Conservation (phyloP, 2,329 filamentous ascomycete species). For the Cadophora gregata region DNA sequence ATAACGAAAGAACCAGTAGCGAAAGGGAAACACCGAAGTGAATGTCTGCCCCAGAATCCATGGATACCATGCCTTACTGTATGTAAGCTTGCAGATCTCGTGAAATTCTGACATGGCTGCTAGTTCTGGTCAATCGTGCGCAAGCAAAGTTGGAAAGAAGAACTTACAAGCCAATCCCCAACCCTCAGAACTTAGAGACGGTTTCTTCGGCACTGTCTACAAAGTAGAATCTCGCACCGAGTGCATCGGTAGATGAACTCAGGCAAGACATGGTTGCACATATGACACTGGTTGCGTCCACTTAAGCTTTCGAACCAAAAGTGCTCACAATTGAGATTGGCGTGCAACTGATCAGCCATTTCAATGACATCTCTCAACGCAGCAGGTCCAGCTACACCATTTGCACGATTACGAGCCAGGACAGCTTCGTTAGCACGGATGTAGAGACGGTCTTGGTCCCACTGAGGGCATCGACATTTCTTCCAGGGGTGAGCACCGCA, state of each 20-base stretch:
- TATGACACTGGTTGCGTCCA: constrained; percentile 48
- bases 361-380: not conserved
- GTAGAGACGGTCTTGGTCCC: constrained; percentile 45
- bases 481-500: constrained; percentile 44
- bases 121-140: too few relatives aligned
- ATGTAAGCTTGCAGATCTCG: too few relatives aligned
- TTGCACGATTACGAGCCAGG: not conserved
- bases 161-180: too few relatives aligned
- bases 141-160: too few relatives aligned
- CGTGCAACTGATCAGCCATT: constrained; percentile 35
- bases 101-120: too few relatives aligned
- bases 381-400: constrained; percentile 1
- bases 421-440: constrained; percentile 44
- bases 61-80: too few relatives aligned
- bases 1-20: too few relatives aligned
- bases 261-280: constrained; percentile 48
- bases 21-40: too few relatives aligned
- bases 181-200: not conserved
- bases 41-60: too few relatives aligned
- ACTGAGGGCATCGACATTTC: constrained; percentile 46
- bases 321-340: constrained; percentile 50
- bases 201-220: constrained; percentile 48
- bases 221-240: constrained; percentile 52
- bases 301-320: constrained; percentile 43
- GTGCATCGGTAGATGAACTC: constrained; percentile 54